phyloP scores from a whole-genome alignment of 2,329 filamentous ascomycete species.

The Beauveria pseudobassiana region DNA sequence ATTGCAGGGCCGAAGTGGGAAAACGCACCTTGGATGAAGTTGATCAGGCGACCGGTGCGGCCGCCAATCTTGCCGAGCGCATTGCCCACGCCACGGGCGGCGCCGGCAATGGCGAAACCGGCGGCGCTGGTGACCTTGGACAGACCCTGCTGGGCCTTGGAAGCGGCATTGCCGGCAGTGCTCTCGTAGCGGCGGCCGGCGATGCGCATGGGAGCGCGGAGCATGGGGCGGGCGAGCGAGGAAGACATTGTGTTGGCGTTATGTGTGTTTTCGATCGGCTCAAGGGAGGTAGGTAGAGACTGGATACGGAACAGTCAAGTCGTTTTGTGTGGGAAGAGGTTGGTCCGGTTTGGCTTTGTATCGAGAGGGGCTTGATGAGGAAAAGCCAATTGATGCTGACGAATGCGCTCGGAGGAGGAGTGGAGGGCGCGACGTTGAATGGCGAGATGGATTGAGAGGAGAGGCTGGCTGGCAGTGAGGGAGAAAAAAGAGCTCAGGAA shows the following conservation, averaged over 20 bases:
- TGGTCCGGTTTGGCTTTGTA: conserved; percentile 13
- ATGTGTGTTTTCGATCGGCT: conserved; percentile 8
- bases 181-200: conserved; percentile 55
- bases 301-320: conserved; percentile 7
- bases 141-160: conserved; percentile 68
- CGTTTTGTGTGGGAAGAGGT: neutral
- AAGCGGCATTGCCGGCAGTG: conserved; percentile 33
- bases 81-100: conserved; percentile 57
- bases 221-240: conserved; percentile 35
- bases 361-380: conserved; percentile 18
- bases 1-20: too few relatives aligned
- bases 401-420: neutral
- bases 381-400: conserved; percentile 29
- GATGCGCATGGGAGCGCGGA: conserved; percentile 39
- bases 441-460: conserved; percentile 13
- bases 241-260: conserved; percentile 19
- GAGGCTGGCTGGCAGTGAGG: conserved; percentile 21
- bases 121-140: conserved; percentile 75
- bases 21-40: conserved; percentile 73
- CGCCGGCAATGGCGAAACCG: conserved; percentile 67
- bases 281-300: conserved; percentile 9
- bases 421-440: conserved; percentile 14
- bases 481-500: conserved; percentile 42
- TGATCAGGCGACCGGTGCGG: conserved; percentile 69
- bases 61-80: conserved; percentile 74